Base-by-base conservation (phyloP, 352 stramenopile genomes). In the Pythium brassicae region DNA sequence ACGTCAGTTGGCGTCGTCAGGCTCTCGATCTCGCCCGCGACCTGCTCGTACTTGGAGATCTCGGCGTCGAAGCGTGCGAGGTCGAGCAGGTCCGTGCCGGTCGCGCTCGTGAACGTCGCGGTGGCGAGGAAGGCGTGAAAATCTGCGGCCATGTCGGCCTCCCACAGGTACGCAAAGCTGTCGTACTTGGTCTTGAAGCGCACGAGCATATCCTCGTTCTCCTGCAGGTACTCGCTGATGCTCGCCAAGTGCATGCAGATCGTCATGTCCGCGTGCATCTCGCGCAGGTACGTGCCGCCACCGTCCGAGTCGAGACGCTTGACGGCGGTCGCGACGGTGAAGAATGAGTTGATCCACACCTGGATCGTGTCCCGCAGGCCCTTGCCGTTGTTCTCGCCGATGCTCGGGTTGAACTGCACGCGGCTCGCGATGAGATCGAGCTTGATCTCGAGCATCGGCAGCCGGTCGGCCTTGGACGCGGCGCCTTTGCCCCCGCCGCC, bases 401-500 rank as follows among this genome's bases (percentile, higher is more conserved):
- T 81, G 42, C 72, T 89, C 3, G 89, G 89, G 50, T 94, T 90
- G 62, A 97, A 97, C 62, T 90, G 67, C 62, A 95, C 71, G 22
- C 82, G 74, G 34, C 89, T 90, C 10, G 81, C 81, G 29, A 98
- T 93, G 35, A 99, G 66, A 71, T 98, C 87, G 7, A 99, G 74
- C 58, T 97, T 97, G 63, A 99, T 97, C 67, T 99, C 95, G 40
- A 99, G 83, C 84, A 99, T 96, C 26, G 97, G 96, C 32, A 98
- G 62, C 11, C 81, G 72, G 0, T 49, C 67, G 19, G 67, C 64
- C 32, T 87, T 87, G 0, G 69, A 55, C 29, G 63, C 63, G 2
- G 53, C 57, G 46, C 68, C 71, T 54, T 82, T 74, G 22, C 68
- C 53, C 27, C 59, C 66, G 27, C 62, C 64, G n/a, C 58, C 42